These are phyloP conservation scores for Wickerhamiella spandovensis DNA, from an alignment of 805 yeast species.

Conservation along the genomic window DNA sequence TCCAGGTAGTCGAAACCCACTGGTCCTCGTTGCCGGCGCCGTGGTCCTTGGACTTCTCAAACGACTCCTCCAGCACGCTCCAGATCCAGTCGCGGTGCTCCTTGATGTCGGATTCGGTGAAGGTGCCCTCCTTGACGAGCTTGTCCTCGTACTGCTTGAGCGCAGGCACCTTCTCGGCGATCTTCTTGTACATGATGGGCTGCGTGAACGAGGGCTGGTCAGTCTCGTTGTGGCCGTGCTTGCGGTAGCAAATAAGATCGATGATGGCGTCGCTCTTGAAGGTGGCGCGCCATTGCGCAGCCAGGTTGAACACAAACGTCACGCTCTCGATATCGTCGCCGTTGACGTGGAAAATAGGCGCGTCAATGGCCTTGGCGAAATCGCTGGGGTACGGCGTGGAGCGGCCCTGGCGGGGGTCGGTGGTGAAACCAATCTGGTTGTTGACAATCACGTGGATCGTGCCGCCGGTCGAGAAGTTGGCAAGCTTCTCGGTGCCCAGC, in stretches of 20 bases:
- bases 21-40: conserved; percentile 82
- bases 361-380: conserved; percentile 89
- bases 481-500: conserved; percentile 83
- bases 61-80: conserved; percentile 83
- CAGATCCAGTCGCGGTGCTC: conserved; percentile 99
- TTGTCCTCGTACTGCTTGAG: conserved; percentile 73
- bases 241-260: conserved; percentile 97
- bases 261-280: conserved; percentile 94
- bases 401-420: conserved; percentile 95
- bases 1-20: conserved; percentile 99
- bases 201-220: conserved; percentile 99
- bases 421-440: conserved; percentile 98
- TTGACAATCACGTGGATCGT: conserved; percentile 91
- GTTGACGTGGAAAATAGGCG: conserved; percentile 98
- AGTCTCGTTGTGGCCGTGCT: conserved; percentile 98
- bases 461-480: conserved; percentile 97
- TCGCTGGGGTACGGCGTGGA: conserved; percentile 98
- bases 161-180: conserved; percentile 79
- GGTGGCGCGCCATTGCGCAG: conserved; percentile 96
- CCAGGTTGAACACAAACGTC: conserved; percentile 82
- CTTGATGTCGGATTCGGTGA: conserved; percentile 76
- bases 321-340: conserved; percentile 96
- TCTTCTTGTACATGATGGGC: conserved; percentile 90
- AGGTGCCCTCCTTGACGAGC: conserved; percentile 74
- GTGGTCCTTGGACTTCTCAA: conserved; percentile 77